phyloP scores from a whole-genome alignment of 179 eudicot species.

The Vitellaria paradoxa region DNA sequence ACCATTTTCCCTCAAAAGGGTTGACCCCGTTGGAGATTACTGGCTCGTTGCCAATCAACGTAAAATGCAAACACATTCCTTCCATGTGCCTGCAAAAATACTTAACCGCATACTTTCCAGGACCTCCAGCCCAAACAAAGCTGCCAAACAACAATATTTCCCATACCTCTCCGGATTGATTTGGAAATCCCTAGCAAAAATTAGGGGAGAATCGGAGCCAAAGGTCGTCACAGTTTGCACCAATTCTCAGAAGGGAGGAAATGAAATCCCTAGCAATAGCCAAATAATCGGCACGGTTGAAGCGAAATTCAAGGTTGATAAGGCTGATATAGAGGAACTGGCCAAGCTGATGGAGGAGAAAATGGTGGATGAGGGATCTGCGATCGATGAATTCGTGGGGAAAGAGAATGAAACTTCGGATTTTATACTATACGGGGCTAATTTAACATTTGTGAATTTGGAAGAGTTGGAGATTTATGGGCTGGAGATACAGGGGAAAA shows the following conservation, averaged over 20 bases:
- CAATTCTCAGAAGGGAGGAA: not conserved
- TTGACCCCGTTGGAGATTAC: constrained; percentile 37
- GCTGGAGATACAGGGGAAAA: constrained; percentile 29
- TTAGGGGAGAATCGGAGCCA: constrained; percentile 21
- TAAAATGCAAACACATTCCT: constrained; percentile 35
- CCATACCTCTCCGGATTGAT: constrained; percentile 37
- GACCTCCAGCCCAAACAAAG: not conserved
- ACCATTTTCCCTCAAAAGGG: constrained; percentile 29
- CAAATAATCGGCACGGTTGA: constrained; percentile 27
- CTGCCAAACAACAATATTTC: constrained; percentile 20
- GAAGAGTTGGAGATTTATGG: constrained; percentile 35
- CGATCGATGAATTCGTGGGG: constrained; percentile 28
- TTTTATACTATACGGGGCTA: constrained; percentile 47
- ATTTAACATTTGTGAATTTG: constrained; percentile 49
- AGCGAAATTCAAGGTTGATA: constrained; percentile 16
- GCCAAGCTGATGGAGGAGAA: constrained; percentile 26
- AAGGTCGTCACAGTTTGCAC: constrained; percentile 35
- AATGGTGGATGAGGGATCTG: constrained; percentile 30
- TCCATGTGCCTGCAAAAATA: constrained; percentile 26
- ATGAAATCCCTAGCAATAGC: constrained; percentile 18
- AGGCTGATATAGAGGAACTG: constrained; percentile 29
- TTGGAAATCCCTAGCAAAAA: constrained; percentile 47
- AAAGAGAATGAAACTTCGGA: constrained; percentile 22
- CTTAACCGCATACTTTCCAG: constrained; percentile 15
- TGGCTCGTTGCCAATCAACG: constrained; percentile 33